Evolutionary conservation across 2,329 filamentous ascomycete genomes (phyloP).

Genomic region (Apiospora rasikravindrae): DNA sequence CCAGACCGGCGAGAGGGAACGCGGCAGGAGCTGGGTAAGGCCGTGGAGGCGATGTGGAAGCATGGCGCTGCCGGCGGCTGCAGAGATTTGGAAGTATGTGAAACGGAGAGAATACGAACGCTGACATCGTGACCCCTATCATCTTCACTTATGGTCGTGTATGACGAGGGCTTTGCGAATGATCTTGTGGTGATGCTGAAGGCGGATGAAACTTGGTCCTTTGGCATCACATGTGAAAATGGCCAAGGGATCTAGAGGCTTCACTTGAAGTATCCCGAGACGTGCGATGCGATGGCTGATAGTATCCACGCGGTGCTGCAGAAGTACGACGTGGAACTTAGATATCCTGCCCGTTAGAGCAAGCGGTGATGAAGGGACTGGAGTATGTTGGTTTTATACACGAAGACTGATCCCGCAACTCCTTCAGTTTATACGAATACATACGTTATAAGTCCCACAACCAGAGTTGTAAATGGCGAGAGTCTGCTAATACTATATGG

Average conservation of each 20-base stretch:
- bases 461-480: too few species aligned
- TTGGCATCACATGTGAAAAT: too few species aligned
- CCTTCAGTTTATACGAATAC: too few species aligned
- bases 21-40: not conserved
- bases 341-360: not conserved
- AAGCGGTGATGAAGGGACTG: not conserved
- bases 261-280: not conserved
- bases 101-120: too few species aligned
- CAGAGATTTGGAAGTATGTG: too few species aligned
- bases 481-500: too few species aligned
- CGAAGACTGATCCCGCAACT: too few species aligned
- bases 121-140: too few species aligned
- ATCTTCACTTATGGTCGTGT: not conserved
- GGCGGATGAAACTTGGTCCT: constrained; percentile 22
- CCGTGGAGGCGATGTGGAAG: not conserved
- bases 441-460: too few species aligned
- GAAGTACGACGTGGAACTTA: not conserved
- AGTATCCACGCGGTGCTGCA: not conserved
- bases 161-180: not conserved
- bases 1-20: not conserved
- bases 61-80: not conserved
- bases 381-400: too few species aligned
- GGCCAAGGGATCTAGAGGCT: too few species aligned
- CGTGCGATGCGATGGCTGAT: not conserved
- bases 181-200: not conserved